A percentile compares a stretch with the other conserved stretches of the same genome.
Evolutionary conservation across 129 eudicot genomes (phyloP).

Genomic region (Chrysanthemum makinoi): DNA sequence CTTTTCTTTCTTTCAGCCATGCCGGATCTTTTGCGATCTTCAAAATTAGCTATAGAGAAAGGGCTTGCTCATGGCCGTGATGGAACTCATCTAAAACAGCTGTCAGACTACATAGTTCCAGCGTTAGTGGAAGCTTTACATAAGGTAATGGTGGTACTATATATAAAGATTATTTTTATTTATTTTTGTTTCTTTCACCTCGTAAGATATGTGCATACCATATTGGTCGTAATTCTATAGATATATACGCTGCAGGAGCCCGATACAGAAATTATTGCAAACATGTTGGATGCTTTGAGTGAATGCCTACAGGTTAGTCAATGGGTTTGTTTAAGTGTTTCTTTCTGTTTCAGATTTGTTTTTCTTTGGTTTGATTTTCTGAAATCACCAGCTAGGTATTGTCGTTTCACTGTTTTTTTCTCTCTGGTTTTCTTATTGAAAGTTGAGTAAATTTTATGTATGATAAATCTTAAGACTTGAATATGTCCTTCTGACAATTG

Average conservation of each 20-base stretch:
- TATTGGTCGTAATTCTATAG: too few relatives aligned
- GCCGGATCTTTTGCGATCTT: slow-evolving; percentile 95
- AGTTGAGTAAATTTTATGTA: too few relatives aligned
- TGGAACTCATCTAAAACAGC: slow-evolving; percentile 85
- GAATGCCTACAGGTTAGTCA: slow-evolving; percentile 82
- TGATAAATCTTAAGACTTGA: too few relatives aligned
- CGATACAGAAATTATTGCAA: slow-evolving; percentile 90
- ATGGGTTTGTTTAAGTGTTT: too few relatives aligned
- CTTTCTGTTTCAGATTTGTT: too few relatives aligned
- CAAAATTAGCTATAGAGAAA: slow-evolving; percentile 95
- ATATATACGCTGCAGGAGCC: slow-evolving; percentile 68
- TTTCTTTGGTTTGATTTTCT: too few relatives aligned
- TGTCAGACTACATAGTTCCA: slow-evolving; percentile 89
- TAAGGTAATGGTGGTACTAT: slow-evolving; percentile 46
- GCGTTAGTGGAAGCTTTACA: slow-evolving; percentile 95
- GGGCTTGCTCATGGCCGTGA: slow-evolving; percentile 96
- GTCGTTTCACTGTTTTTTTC: too few relatives aligned
- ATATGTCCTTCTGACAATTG: background rate
- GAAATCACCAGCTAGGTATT: too few relatives aligned
- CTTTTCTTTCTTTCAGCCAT: slow-evolving; percentile 48
- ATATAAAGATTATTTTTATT: background rate
- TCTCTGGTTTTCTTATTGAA: too few relatives aligned
- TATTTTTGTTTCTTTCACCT: too few relatives aligned
- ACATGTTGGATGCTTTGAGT: slow-evolving; percentile 89
- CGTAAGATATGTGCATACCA: too few relatives aligned